Evolutionary conservation across 108 stramenopile species (phyloP).

Genomic region (Hondaea fermentalgiana): DNA sequence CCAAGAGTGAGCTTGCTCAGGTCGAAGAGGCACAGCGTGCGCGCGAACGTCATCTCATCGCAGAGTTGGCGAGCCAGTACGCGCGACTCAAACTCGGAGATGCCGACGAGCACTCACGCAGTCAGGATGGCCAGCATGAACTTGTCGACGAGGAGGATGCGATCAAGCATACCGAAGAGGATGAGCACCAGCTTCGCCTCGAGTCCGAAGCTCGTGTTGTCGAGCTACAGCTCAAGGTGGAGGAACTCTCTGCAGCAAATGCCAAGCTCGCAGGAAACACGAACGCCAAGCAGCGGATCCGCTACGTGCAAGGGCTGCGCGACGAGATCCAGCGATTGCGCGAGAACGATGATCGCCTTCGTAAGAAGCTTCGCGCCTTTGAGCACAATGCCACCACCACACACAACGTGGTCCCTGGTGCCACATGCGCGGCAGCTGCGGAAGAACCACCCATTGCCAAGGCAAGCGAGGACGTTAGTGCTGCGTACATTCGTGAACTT

Average conservation of each 20-base stretch:
- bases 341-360: background rate
- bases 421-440: background rate
- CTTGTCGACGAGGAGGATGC: background rate
- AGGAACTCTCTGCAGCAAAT: background rate
- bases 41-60: background rate
- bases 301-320: background rate
- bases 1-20: background rate
- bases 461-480: background rate
- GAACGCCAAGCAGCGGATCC: background rate
- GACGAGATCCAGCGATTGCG: background rate
- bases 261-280: slow-evolving; percentile 2
- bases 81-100: background rate
- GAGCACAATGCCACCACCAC: background rate
- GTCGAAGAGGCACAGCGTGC: background rate
- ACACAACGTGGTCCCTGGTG: background rate
- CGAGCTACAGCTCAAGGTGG: slow-evolving; percentile 17
- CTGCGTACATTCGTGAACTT: background rate
- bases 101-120: background rate
- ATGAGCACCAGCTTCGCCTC: background rate
- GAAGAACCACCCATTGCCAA: background rate
- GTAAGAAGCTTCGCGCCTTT: background rate
- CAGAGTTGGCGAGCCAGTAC: background rate
- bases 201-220: background rate
- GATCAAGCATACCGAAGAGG: background rate
- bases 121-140: background rate